These are phyloP conservation scores for Aspergillus fumigatus DNA, from an alignment of 2,329 filamentous ascomycete genomes.

Conservation along the genomic window DNA sequence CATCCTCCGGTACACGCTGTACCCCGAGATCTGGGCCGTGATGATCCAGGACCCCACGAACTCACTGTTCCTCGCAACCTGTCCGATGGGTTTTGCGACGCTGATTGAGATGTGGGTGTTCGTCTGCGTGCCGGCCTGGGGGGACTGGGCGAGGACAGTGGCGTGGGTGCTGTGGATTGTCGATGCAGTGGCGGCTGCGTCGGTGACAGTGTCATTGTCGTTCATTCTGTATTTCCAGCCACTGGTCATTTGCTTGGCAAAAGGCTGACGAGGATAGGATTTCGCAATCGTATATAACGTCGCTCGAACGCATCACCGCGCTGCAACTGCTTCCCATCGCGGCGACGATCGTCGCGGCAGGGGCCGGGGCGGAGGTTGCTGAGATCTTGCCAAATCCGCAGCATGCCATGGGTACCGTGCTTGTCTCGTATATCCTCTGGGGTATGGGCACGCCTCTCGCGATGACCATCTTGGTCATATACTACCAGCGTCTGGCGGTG, in stretches of 20 bases:
- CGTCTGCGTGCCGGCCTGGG: conserved; percentile 54
- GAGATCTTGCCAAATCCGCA: conserved; percentile 51
- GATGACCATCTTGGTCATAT: conserved; percentile 60
- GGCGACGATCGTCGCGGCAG: conserved; percentile 61
- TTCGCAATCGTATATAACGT: conserved; percentile 26
- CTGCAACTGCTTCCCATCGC: conserved; percentile 64
- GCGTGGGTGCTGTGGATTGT: conserved; percentile 50
- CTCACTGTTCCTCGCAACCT: conserved; percentile 60
- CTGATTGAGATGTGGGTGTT: conserved; percentile 60
- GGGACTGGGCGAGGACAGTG: conserved; percentile 45
- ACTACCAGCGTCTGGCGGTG: conserved; percentile 64
- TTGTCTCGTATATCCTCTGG: conserved; percentile 66
- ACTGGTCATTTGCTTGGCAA: neutral
- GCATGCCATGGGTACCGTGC: conserved; percentile 57
- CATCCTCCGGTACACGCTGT: conserved; percentile 55
- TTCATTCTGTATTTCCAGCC: conserved; percentile 50
- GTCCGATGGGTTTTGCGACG: conserved; percentile 62
- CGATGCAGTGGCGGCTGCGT: conserved; percentile 42
- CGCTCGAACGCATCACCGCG: conserved; percentile 58
- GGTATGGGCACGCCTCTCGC: conserved; percentile 60
- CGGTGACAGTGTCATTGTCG: conserved; percentile 42
- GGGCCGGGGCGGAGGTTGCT: conserved; percentile 61
- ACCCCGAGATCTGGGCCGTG: conserved; percentile 58
- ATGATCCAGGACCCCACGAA: conserved; percentile 63
- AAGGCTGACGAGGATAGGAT: conserved; percentile 33